phyloP scores from a whole-genome alignment of 2,329 filamentous ascomycete genomes.

The Fusarium lateritium region DNA sequence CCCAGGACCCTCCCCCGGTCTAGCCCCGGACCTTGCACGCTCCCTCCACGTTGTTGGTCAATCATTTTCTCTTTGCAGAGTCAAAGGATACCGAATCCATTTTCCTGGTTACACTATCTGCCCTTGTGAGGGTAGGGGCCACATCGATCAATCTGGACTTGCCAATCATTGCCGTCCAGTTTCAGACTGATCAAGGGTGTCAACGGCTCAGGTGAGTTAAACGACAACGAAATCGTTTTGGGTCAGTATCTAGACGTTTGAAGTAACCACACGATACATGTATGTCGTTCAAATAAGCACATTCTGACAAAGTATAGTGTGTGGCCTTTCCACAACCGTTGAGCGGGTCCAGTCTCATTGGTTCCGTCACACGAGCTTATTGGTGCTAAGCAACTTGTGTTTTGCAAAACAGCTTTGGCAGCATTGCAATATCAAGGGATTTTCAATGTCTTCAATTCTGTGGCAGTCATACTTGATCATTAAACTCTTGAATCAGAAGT shows the following conservation, averaged over 20 bases:
- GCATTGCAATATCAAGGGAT: not conserved
- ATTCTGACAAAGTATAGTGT: not conserved
- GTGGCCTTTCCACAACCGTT: conserved; percentile 10
- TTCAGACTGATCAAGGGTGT: conserved; percentile 7
- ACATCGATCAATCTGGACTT: conserved; percentile 18
- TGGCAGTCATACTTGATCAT: conserved; percentile 3
- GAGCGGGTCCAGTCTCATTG: conserved; percentile 12
- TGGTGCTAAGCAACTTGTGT: not conserved
- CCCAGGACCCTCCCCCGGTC: conserved; percentile 24
- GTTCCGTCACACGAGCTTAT: not conserved
- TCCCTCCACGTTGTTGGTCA: conserved; percentile 45
- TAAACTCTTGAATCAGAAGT: not conserved
- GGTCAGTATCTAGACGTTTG: not conserved
- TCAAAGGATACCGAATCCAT: conserved; percentile 33
- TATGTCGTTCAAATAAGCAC: conserved; percentile 18
- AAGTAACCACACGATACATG: not conserved
- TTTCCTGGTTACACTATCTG: conserved; percentile 48
- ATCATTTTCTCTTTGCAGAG: conserved; percentile 28
- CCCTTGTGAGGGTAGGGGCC: conserved; percentile 20
- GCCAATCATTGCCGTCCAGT: not conserved
- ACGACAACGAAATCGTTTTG: not conserved
- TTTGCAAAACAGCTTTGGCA: not conserved
- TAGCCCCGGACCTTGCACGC: conserved; percentile 15
- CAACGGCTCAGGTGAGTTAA: not conserved
- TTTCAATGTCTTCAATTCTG: not conserved